Base-by-base conservation (phyloP, 2,329 filamentous ascomycete species). In the Aspergillus novoparasiticus region DNA sequence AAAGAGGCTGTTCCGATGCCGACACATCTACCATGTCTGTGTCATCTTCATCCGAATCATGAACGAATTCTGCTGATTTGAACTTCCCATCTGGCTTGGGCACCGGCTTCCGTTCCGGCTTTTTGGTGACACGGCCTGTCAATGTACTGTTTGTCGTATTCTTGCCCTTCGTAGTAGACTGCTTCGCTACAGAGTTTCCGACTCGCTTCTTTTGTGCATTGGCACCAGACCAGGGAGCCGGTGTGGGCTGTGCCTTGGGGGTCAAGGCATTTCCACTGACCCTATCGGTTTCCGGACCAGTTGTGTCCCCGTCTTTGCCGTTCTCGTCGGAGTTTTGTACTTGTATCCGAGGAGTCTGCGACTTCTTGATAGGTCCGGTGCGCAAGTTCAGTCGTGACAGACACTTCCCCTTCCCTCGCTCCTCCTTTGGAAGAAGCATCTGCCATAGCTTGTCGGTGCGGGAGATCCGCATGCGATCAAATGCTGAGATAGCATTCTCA, bases 381-480 rank as follows among this genome's bases (percentile, higher is more conserved):
- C 70, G 73, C 43, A 88, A 80, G 63, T 87, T 84, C 63, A 89
- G 81, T 60, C 83, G 84, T 48, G 87, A 89, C 36, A 89, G 76
- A 45, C 83, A 81, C 65, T 85, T 88, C 56, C 87, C 87, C 71
- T 89, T 87, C 51, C 85, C 85, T 66, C 87, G 82, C 69, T 89
- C 86, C 57, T 86, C 82, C 69, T 83, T 83, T 9, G 86, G 86
- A 60, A 89, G 79, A 63, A 90, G 78, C 67, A 80, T 80, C 75
- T 90, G 87, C 87, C 87, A 90, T 23, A 86, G 76, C 70, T 84
- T 84, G 70, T 89, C 87, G 43, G 84, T 81, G 66, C 85, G 85
- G 8, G 84, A 83, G 21, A 89, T 77, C 32, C 87, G 81, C 75
- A 86, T 81, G 59, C 87, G 83, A 74, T 90, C 87, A 73, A 86